Evolutionary conservation across 2,329 filamentous ascomycete genomes (phyloP).

Genomic region (Stagonosporopsis chrysanthemi): DNA sequence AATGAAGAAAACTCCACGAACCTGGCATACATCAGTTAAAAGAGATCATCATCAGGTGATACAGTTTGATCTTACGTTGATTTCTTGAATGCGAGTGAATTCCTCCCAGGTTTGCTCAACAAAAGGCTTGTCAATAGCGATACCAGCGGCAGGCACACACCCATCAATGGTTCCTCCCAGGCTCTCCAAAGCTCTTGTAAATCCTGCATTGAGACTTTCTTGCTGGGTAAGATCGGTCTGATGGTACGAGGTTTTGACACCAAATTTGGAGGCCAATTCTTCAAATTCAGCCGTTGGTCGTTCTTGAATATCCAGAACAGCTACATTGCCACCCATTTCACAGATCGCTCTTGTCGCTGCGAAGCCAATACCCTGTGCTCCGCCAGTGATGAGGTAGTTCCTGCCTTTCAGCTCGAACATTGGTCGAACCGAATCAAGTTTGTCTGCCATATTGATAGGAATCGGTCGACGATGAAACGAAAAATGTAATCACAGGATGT

Average conservation of each 20-base stretch:
- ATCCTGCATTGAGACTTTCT: constrained; percentile 23
- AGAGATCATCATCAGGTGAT: neutral
- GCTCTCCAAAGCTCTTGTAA: constrained; percentile 21
- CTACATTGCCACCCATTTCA: constrained; percentile 30
- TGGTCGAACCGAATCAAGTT: constrained; percentile 20
- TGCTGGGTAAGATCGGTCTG: constrained; percentile 28
- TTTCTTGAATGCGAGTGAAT: constrained; percentile 51
- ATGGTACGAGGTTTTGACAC: constrained; percentile 23
- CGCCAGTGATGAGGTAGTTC: constrained; percentile 30
- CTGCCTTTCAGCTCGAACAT: constrained; percentile 24
- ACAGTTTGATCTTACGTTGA: constrained; percentile 48
- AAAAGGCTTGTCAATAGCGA: constrained; percentile 56
- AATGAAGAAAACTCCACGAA: constrained; percentile 54
- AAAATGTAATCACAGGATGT: neutral
- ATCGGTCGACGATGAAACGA: no score
- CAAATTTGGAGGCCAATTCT: constrained; percentile 17
- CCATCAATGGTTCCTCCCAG: constrained; percentile 24
- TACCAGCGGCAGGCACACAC: constrained; percentile 44
- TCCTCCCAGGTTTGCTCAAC: constrained; percentile 56
- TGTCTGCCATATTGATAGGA: constrained; percentile 18
- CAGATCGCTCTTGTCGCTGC: constrained; percentile 26
- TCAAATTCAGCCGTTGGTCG: constrained; percentile 20
- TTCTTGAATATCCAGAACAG: constrained; percentile 26
- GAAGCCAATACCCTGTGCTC: constrained; percentile 31
- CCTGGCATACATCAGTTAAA: constrained; percentile 30